Evolutionary conservation across 805 yeast genomes (phyloP).

Genomic region (Teunomyces stri): DNA sequence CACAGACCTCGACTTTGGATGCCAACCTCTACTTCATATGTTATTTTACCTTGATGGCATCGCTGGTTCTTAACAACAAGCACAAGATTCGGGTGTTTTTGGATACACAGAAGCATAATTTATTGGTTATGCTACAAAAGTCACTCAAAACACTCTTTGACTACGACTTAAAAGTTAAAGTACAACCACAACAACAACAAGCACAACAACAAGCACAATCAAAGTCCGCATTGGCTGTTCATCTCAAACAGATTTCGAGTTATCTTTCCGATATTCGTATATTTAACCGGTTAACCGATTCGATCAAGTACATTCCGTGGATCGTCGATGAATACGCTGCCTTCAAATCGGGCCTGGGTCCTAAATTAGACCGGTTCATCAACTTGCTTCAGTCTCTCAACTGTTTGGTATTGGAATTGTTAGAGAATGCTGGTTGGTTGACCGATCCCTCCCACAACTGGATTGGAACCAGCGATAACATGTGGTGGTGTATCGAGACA

Average conservation of each 20-base stretch:
- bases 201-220: background rate
- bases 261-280: slow-evolving; percentile 42
- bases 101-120: slow-evolving; percentile 22
- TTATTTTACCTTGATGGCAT: slow-evolving; percentile 38
- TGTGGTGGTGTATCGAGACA: slow-evolving; percentile 41
- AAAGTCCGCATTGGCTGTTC: slow-evolving; percentile 27
- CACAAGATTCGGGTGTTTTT: slow-evolving; percentile 30
- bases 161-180: slow-evolving; percentile 12
- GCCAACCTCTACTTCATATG: slow-evolving; percentile 41
- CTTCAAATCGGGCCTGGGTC: slow-evolving; percentile 21
- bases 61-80: slow-evolving; percentile 38
- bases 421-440: slow-evolving; percentile 46
- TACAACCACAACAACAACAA: background rate
- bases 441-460: slow-evolving; percentile 45
- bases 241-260: slow-evolving; percentile 33
- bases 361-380: slow-evolving; percentile 31
- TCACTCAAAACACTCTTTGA: slow-evolving; percentile 8
- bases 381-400: slow-evolving; percentile 40
- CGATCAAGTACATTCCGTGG: slow-evolving; percentile 46
- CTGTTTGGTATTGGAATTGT: slow-evolving; percentile 37
- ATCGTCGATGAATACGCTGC: slow-evolving; percentile 37
- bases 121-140: slow-evolving; percentile 14
- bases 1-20: slow-evolving; percentile 34
- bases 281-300: slow-evolving; percentile 40
- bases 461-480: slow-evolving; percentile 41